Evolutionary conservation across 75 land plant genomes (phyloP).

Genomic region (Cupressus sempervirens): DNA sequence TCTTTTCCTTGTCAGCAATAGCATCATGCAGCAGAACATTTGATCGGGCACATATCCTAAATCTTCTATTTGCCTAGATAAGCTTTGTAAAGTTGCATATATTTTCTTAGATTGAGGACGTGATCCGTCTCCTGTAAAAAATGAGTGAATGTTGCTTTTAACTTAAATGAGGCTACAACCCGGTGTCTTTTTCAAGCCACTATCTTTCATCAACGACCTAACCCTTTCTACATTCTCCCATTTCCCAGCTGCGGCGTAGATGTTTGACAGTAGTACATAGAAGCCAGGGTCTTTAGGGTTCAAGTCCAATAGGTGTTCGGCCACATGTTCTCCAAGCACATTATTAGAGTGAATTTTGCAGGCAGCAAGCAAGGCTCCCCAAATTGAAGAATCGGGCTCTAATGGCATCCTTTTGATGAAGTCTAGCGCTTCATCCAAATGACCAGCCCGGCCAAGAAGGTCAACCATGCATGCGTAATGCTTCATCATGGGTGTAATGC

Average conservation of each 20-base stretch:
- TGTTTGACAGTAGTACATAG: conserved; percentile 17
- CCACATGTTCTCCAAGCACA: conserved; percentile 9
- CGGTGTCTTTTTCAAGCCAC: conserved; percentile 7
- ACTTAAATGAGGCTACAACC: conserved; percentile 9
- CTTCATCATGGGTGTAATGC: conserved; percentile 7
- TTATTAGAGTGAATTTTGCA: conserved; percentile 8
- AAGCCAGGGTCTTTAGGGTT: conserved; percentile 13
- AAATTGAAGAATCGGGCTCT: neutral
- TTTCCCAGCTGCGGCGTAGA: conserved; percentile 16
- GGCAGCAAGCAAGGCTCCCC: conserved; percentile 14
- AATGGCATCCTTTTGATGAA: conserved; percentile 6
- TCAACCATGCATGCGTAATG: conserved; percentile 17
- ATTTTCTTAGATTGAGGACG: conserved; percentile 11
- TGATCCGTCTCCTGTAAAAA: conserved; percentile 10
- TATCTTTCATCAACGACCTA: conserved; percentile 9
- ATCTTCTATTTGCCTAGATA: conserved; percentile 7
- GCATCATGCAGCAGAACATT: conserved; percentile 13
- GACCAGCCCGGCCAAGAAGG: conserved; percentile 15
- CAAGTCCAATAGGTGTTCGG: conserved; percentile 8
- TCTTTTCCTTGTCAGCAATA: conserved; percentile 18
- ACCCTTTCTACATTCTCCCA: conserved; percentile 12
- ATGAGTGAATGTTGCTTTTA: conserved; percentile 6
- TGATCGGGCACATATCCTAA: conserved; percentile 5
- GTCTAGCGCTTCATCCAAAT: conserved; percentile 12
- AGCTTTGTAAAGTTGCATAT: conserved; percentile 8